These are phyloP conservation scores for Agapanthus africanus DNA, from an alignment of 106 monocot species.

Conservation along the genomic window DNA sequence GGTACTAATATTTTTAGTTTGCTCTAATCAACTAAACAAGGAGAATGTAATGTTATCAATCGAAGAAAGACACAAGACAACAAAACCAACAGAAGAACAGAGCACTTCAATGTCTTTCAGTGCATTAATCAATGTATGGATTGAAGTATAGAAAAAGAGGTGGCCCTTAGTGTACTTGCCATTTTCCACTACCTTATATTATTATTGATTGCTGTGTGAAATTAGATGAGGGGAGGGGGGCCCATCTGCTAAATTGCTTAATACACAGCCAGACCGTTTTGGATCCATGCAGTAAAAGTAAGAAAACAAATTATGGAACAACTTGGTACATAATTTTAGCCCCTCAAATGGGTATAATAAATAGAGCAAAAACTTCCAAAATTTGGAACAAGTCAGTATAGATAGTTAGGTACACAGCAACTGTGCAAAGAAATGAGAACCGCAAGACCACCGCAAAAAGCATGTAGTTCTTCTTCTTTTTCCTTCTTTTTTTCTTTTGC, in stretches of 20 bases:
- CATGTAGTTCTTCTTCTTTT: neutral
- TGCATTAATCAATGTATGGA: neutral
- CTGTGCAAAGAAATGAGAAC: neutral
- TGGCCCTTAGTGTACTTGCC: neutral
- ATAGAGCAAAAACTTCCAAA: neutral
- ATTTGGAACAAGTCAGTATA: neutral
- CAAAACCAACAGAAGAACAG: constrained; percentile 3
- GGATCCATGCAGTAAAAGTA: neutral
- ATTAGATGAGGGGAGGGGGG: neutral
- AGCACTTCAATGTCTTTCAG: neutral
- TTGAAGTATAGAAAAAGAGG: neutral
- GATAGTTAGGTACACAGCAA: neutral
- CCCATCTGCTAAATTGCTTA: neutral
- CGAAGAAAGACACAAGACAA: neutral
- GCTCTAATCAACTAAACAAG: no score
- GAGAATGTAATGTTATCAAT: neutral
- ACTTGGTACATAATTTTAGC: no score
- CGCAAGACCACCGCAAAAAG: neutral
- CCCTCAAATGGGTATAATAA: no score
- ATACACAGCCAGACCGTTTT: neutral
- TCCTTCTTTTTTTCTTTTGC: neutral
- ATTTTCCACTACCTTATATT: neutral
- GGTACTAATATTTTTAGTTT: no score
- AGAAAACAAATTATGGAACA: neutral
- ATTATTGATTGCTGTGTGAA: no score